phyloP scores from a whole-genome alignment of 1,284 basidiomycete genomes.

The Ceraceosorus guamensis region DNA sequence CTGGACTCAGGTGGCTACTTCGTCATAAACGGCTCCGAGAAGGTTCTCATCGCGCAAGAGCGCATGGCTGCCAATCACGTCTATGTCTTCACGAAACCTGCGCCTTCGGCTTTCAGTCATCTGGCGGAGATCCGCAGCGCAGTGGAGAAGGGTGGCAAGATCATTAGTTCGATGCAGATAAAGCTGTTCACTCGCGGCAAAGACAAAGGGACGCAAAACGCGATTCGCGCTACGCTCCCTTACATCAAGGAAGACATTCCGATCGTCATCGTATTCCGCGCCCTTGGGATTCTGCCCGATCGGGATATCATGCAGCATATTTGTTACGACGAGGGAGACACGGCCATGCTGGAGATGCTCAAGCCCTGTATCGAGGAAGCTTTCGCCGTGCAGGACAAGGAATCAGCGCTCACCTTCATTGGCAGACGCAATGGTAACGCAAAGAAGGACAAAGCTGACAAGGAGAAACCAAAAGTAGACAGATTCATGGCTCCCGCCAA shows the following conservation, averaged over 20 bases:
- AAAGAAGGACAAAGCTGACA: conserved; percentile 79
- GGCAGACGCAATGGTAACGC: conserved; percentile 95
- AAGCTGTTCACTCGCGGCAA: conserved; percentile 89
- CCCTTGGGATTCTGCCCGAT: conserved; percentile 93
- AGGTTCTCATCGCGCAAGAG: conserved; percentile 97
- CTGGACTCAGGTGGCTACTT: conserved; percentile 95
- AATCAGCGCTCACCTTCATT: conserved; percentile 86
- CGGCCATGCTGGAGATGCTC: conserved; percentile 93
- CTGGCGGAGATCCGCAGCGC: conserved; percentile 95
- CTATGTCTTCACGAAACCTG: conserved; percentile 96
- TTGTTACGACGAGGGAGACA: conserved; percentile 93
- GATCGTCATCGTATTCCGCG: conserved; percentile 97
- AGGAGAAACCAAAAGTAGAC: too few species aligned
- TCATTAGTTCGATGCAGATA: conserved; percentile 94
- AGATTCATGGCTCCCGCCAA: too few species aligned
- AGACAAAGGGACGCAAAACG: conserved; percentile 73
- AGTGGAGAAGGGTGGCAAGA: conserved; percentile 97
- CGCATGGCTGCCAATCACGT: conserved; percentile 99
- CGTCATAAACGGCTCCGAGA: conserved; percentile 98
- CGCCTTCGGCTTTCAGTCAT: conserved; percentile 91
- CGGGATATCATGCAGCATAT: conserved; percentile 97
- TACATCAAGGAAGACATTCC: conserved; percentile 98
- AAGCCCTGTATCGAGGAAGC: conserved; percentile 98
- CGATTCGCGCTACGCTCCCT: conserved; percentile 93
- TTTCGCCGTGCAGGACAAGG: conserved; percentile 94